Conservation (phyloP, 768 basidiomycete species). For the button mushroom (Agaricus bisporus) region DNA sequence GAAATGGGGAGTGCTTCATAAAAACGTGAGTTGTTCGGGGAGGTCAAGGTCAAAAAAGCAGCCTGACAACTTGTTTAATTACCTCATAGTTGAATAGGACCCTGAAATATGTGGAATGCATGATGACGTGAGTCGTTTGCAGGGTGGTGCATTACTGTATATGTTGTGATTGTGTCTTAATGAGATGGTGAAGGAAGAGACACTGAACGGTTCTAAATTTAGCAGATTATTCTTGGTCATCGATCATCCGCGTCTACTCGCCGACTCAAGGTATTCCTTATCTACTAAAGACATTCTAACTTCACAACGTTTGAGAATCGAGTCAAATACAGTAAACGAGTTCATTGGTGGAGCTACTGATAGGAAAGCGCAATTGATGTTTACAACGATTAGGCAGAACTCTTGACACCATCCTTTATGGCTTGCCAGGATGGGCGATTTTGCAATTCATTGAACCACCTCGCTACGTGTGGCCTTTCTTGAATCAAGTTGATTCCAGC, state of each 20-base stretch:
- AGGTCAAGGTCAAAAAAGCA: not conserved
- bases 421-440: conserved; percentile 43
- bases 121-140: no score
- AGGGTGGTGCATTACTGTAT: no score
- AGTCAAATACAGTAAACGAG: not conserved
- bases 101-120: no score
- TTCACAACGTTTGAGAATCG: no score
- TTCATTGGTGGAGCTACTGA: not conserved
- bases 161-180: no score
- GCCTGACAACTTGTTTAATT: not conserved
- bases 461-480: conserved; percentile 39
- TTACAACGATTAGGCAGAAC: conserved; percentile 17
- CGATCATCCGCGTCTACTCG: no score
- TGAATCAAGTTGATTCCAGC: conserved; percentile 26
- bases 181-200: no score
- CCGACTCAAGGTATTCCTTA: no score
- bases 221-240: no score
- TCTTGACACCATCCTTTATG: conserved; percentile 32
- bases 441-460: conserved; percentile 28
- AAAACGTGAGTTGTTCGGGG: not conserved
- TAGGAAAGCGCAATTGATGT: conserved; percentile 13
- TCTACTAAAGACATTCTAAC: no score
- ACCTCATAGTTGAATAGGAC: not conserved
- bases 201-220: no score
- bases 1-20: not conserved